phyloP scores from a whole-genome alignment of 768 basidiomycete species.

The Pholiota conissans region DNA sequence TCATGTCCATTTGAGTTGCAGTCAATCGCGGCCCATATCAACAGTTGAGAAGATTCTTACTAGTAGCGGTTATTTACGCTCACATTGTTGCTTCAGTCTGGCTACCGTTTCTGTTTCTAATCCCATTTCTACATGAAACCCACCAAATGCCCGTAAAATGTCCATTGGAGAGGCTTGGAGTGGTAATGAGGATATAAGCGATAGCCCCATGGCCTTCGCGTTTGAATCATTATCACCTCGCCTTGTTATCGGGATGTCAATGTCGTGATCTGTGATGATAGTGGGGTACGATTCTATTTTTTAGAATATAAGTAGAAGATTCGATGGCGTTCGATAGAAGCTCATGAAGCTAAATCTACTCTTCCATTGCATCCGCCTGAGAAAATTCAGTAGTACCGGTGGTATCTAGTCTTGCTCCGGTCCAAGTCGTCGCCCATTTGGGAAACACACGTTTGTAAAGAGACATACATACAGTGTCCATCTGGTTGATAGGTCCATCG shows the following conservation, averaged over 20 bases:
- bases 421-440: constrained; percentile 72
- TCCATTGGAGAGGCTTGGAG: no score
- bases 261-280: no score
- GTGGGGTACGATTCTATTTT: not conserved
- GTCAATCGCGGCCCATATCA: no score
- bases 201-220: not conserved
- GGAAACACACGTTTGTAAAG: constrained; percentile 95
- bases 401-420: constrained; percentile 12
- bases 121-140: no score
- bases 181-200: not conserved
- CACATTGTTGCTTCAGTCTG: no score
- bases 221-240: not conserved
- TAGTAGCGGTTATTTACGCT: no score
- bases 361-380: constrained; percentile 38
- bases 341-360: constrained; percentile 23
- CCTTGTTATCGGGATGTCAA: no score
- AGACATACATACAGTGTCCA: constrained; percentile 96
- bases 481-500: constrained; percentile 90
- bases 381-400: not conserved
- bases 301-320: not conserved
- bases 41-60: no score
- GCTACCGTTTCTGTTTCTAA: no score
- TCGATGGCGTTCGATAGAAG: not conserved
- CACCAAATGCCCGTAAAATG: no score
- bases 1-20: no score